A percentile compares a stretch with the other conserved stretches of the same genome.
Conservation (phyloP, 139 green algal genomes). For the Closterium sp. region DNA sequence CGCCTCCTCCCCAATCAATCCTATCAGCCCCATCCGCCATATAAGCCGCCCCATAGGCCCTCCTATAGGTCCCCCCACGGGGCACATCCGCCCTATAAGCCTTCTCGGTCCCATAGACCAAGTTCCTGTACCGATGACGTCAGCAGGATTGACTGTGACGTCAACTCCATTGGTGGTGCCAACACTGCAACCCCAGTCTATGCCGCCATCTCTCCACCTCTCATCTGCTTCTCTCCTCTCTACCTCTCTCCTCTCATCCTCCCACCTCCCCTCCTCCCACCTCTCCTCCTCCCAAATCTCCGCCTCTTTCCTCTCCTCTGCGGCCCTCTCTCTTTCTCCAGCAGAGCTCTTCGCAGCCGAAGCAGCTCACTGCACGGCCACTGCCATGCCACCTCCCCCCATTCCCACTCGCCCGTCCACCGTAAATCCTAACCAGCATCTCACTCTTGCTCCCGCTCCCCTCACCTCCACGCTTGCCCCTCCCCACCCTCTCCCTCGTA, state of each 20-base stretch:
- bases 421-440: neutral
- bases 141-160: too few relatives aligned
- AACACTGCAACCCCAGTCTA: neutral
- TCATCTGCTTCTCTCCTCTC: neutral
- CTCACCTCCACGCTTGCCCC: neutral
- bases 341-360: neutral
- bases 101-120: neutral
- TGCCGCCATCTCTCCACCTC: neutral
- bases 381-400: neutral
- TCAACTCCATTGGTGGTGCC: too few relatives aligned
- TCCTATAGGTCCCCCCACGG: neutral
- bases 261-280: neutral
- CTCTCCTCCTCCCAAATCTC: neutral
- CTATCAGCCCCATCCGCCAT: neutral
- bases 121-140: neutral
- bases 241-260: neutral
- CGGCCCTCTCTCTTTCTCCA: neutral
- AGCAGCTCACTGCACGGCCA: neutral
- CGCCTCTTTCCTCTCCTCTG: neutral
- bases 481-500: too few relatives aligned
- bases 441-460: neutral
- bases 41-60: neutral
- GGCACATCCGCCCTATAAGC: neutral
- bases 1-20: neutral
- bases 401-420: neutral